Percentiles rank a stretch among this genome's conserved stretches.
These are phyloP conservation scores for Singerocomus inundabilis DNA, from an alignment of 1,284 basidiomycete genomes.

Conservation along the genomic window DNA sequence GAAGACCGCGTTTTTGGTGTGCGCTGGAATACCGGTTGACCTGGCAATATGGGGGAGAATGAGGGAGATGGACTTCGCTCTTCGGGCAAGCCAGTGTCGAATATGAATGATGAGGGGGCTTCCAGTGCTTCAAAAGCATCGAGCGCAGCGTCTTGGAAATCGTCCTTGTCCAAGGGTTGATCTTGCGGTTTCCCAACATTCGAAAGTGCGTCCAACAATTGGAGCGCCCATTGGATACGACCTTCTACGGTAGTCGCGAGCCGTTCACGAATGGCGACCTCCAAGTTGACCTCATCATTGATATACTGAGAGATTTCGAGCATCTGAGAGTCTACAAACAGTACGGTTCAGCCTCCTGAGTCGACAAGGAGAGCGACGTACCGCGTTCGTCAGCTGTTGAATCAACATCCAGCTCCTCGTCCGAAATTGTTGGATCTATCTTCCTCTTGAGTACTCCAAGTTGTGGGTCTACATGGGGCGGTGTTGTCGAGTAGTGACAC, in stretches of 20 bases:
- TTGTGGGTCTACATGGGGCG: conserved; percentile 17
- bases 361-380: conserved; percentile 11
- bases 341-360: background rate
- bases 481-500: conserved; percentile 18
- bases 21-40: conserved; percentile 20
- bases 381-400: conserved; percentile 17
- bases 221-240: conserved; percentile 64
- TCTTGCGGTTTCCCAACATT: conserved; percentile 15
- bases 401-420: conserved; percentile 14
- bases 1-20: conserved; percentile 37
- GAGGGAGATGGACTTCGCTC: conserved; percentile 25
- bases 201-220: conserved; percentile 52
- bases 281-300: conserved; percentile 57
- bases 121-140: conserved; percentile 57
- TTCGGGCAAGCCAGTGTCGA: conserved; percentile 38
- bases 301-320: conserved; percentile 23
- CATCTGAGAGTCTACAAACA: conserved; percentile 18
- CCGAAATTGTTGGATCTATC: conserved; percentile 4
- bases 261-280: conserved; percentile 58
- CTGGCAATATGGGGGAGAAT: conserved; percentile 18
- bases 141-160: conserved; percentile 52
- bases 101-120: conserved; percentile 48
- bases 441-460: conserved; percentile 12
- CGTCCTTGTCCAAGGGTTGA: conserved; percentile 21
- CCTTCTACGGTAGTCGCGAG: conserved; percentile 56